These are phyloP conservation scores for Abortiporus biennis DNA, from an alignment of 1,284 basidiomycete genomes.

Conservation along the genomic window DNA sequence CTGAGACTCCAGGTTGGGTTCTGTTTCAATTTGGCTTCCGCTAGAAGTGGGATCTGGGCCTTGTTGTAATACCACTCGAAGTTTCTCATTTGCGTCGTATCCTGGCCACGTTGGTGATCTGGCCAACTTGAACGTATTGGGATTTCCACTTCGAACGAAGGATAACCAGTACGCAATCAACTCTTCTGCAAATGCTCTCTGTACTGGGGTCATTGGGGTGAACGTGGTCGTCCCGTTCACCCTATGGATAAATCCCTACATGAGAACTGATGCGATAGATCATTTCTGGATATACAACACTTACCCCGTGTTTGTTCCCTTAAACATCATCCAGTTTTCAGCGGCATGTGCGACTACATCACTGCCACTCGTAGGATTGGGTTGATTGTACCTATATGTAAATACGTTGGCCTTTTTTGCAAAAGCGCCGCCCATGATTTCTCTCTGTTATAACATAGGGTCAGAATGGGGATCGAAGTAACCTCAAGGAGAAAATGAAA, in stretches of 20 bases:
- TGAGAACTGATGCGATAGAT: too few relatives aligned
- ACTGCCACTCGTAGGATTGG: constrained; percentile 34
- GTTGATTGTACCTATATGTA: constrained; percentile 54
- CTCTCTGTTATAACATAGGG: constrained; percentile 27
- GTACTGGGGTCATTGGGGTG: constrained; percentile 31
- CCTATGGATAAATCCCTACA: constrained; percentile 19
- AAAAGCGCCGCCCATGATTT: constrained; percentile 38
- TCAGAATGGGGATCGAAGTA: neutral
- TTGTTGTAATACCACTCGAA: constrained; percentile 42
- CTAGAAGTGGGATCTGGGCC: constrained; percentile 27
- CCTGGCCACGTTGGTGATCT: constrained; percentile 38
- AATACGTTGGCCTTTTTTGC: constrained; percentile 31
- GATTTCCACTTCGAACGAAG: constrained; percentile 46
- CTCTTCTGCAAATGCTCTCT: constrained; percentile 44
- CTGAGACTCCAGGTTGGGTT: constrained; percentile 30
- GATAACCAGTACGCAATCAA: constrained; percentile 58
- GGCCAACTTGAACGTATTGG: constrained; percentile 43
- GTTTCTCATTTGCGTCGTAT: constrained; percentile 23
- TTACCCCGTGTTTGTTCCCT: constrained; percentile 52
- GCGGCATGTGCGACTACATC: constrained; percentile 39
- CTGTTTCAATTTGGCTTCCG: constrained; percentile 37
- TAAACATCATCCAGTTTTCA: constrained; percentile 64
- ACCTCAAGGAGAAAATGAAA: constrained; percentile 5
- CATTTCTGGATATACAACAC: too few relatives aligned
- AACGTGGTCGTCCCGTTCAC: constrained; percentile 41